Percentiles rank a stretch among this genome's conserved stretches.
These are phyloP conservation scores for Sclerotinia subarctica DNA, from an alignment of 2,329 filamentous ascomycete species.

Conservation along the genomic window DNA sequence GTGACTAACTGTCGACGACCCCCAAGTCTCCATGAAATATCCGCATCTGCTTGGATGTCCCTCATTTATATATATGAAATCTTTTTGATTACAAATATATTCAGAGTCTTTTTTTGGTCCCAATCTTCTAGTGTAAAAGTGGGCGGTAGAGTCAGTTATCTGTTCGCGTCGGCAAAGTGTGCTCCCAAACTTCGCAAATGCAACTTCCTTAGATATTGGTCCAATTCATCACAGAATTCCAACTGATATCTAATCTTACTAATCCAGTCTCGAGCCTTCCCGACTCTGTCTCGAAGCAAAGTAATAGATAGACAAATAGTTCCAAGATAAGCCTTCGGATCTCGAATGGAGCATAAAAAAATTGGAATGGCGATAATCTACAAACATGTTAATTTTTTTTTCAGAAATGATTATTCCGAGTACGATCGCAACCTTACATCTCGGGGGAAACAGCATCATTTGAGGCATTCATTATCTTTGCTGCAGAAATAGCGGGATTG, in stretches of 20 bases:
- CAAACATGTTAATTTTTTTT: too few relatives aligned
- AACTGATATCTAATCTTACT: too few relatives aligned
- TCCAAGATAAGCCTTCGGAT: not conserved
- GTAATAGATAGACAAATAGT: not conserved
- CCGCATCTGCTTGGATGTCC: not conserved
- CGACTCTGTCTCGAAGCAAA: not conserved
- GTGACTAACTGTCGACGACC: too few relatives aligned
- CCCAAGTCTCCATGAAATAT: not conserved
- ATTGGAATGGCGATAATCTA: not conserved
- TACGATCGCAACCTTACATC: not conserved
- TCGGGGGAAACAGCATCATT: not conserved
- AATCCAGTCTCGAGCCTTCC: not conserved
- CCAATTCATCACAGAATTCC: too few relatives aligned
- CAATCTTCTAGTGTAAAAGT: not conserved
- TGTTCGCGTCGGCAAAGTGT: not conserved
- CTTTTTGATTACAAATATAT: not conserved
- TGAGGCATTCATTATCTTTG: too few relatives aligned
- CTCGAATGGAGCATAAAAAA: not conserved
- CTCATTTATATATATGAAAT: not conserved
- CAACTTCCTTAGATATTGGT: not conserved
- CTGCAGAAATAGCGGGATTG: rapidly evolving
- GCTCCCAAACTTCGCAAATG: too few relatives aligned
- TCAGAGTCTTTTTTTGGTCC: not conserved
- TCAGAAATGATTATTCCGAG: not conserved
- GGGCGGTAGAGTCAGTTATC: not conserved